Evolutionary conservation across 805 yeast genomes (phyloP), one percentile per base, ranked within the genome.

Genomic region (Zygosaccharomyces gambellarensis): DNA sequence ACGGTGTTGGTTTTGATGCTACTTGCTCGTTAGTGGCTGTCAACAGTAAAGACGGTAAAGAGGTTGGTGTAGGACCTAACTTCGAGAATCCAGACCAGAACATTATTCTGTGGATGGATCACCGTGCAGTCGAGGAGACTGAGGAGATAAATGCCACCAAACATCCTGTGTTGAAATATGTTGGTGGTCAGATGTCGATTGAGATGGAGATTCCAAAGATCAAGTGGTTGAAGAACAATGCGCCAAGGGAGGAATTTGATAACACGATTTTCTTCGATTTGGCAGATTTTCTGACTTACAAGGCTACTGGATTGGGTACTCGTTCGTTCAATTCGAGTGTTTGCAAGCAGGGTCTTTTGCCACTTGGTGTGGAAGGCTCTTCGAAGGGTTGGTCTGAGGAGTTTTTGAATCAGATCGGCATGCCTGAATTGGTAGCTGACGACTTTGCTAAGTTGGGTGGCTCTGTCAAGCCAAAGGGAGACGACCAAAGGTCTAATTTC

Each of bases 191-290:
- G 60, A 92, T 94, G 97, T 90, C 97, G 45, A 86, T 94, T 62
- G 99, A 92, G 69, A 94, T 94, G 98, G 98, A 94, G 65, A 76
- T 94, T 56, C 99, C 99, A 53, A 94, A 94, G 71, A 90, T 89
- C 72, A 87, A 87, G 71, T 94, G 99, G 99, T 77, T 94, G 63
- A 92, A 92, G 67, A 83, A 86, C 67, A 76, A 94, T 68, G 71
- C 90, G 73, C 87, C 95, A 3, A 71, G 72, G 30, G 80, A 74
- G 12, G 69, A 70, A 48, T 86, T 88, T 66, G 64, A 68, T 5
- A 60, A 71, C 28, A 79, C 85, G 59, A 85, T 88, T 71, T 94
- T 94, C 69, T 92, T 89, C 66, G 99, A 94, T 68, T 77, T 94
- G 56, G 87, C 96, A 3, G 99, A 94, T 68, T 94, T 74, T 67